phyloP scores from a whole-genome alignment of 1,284 basidiomycete species.

The Moniliella sp. region DNA sequence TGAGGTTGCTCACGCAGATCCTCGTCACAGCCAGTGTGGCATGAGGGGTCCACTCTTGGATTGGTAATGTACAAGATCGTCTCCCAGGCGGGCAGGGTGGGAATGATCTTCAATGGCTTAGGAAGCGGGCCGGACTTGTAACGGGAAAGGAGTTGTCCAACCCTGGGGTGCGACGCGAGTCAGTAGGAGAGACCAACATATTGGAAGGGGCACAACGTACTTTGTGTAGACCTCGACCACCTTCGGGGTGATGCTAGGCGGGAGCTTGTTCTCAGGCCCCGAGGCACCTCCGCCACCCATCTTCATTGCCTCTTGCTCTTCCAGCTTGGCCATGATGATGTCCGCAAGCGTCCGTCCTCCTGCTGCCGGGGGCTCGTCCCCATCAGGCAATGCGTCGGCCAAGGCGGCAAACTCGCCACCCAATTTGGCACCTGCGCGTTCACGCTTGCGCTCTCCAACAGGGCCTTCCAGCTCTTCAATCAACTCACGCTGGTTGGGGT shows the following conservation, averaged over 20 bases:
- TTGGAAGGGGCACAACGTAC: constrained; percentile 38
- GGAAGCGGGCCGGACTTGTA: constrained; percentile 91
- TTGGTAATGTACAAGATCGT: constrained; percentile 76
- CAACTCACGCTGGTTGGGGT: constrained; percentile 23
- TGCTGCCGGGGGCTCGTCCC: no score
- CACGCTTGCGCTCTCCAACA: constrained; percentile 3
- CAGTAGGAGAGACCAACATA: background rate
- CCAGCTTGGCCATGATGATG: constrained; percentile 82
- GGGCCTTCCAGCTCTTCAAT: constrained; percentile 21
- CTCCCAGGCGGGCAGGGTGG: constrained; percentile 84
- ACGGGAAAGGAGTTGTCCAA: constrained; percentile 61
- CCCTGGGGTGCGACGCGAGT: constrained; percentile 38
- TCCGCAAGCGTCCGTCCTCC: constrained; percentile 49
- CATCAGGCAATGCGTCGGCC: background rate
- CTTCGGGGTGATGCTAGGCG: constrained; percentile 73
- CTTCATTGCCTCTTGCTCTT: constrained; percentile 41
- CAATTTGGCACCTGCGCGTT: background rate
- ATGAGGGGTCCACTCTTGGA: constrained; percentile 84
- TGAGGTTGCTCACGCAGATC: constrained; percentile 90
- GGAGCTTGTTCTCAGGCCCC: constrained; percentile 36
- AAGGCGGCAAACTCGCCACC: background rate
- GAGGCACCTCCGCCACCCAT: constrained; percentile 25
- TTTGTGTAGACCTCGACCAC: constrained; percentile 86
- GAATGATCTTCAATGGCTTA: constrained; percentile 94
- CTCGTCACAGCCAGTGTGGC: constrained; percentile 79